Evolutionary conservation across 768 basidiomycete genomes (phyloP).

Genomic region (Multifurca ochricompacta): DNA sequence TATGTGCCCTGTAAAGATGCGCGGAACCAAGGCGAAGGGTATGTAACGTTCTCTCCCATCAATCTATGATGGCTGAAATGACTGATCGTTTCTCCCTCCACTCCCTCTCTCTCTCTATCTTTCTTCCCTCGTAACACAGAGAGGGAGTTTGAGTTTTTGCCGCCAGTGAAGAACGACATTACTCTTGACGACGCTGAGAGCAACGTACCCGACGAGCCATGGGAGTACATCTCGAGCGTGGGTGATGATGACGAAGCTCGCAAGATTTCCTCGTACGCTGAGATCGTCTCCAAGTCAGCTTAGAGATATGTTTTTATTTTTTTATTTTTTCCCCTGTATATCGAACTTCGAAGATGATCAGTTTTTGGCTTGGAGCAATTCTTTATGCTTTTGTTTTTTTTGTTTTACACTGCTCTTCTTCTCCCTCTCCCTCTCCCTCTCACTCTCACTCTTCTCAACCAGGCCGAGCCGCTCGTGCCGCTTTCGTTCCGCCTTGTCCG

Average conservation of each 20-base stretch:
- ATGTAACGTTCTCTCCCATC: too few relatives aligned
- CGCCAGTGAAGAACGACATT: slow-evolving; percentile 46
- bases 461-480: slow-evolving; percentile 62
- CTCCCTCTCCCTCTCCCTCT: slow-evolving; percentile 38
- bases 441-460: slow-evolving; percentile 33
- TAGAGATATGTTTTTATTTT: slow-evolving; percentile 23
- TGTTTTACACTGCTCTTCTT: slow-evolving; percentile 29
- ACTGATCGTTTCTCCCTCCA: too few relatives aligned
- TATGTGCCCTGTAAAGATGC: slow-evolving; percentile 22
- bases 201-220: slow-evolving; percentile 45
- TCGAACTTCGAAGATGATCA: slow-evolving; percentile 2
- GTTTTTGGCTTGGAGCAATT: slow-evolving; percentile 8
- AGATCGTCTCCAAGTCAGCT: slow-evolving; percentile 25
- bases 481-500: slow-evolving; percentile 83
- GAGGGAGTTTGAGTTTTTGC: slow-evolving; percentile 51
- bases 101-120: not conserved
- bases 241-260: slow-evolving; percentile 32
- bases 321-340: too few relatives aligned
- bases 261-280: slow-evolving; percentile 36
- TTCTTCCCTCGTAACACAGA: slow-evolving; percentile 30
- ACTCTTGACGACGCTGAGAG: slow-evolving; percentile 43
- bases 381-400: not conserved
- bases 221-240: slow-evolving; percentile 44
- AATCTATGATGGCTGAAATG: too few relatives aligned
- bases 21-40: slow-evolving; percentile 33